phyloP scores from a whole-genome alignment of 148 eudicot species.

The Vaccinium macrocarpon region DNA sequence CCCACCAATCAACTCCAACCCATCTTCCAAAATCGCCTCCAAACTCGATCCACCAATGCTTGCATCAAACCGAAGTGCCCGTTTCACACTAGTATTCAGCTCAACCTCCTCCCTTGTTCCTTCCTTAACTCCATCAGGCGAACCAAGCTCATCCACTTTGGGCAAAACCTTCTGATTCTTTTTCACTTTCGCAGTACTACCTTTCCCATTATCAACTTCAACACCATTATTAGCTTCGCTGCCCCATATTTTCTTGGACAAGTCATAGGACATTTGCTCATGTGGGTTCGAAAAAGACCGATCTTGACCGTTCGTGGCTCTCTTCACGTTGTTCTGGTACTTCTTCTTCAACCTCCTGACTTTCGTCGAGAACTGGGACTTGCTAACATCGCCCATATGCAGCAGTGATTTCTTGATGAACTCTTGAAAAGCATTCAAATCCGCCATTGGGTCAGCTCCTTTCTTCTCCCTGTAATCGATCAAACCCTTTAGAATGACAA shows the following conservation, averaged over 20 bases:
- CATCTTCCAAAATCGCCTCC: constrained; percentile 21
- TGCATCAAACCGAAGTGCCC: neutral
- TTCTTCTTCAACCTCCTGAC: constrained; percentile 54
- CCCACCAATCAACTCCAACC: constrained; percentile 23
- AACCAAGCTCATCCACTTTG: neutral
- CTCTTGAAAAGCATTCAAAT: constrained; percentile 35
- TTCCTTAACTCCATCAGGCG: constrained; percentile 9
- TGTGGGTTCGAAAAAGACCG: constrained; percentile 43
- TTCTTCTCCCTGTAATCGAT: constrained; percentile 32
- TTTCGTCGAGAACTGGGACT: constrained; percentile 44
- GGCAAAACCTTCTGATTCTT: neutral
- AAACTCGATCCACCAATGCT: constrained; percentile 9
- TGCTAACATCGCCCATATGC: constrained; percentile 26
- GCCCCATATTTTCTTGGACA: constrained; percentile 55
- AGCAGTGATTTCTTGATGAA: constrained; percentile 41
- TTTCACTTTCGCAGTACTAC: constrained; percentile 15
- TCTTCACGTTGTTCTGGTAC: constrained; percentile 32
- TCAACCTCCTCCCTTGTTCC: constrained; percentile 12
- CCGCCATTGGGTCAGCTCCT: constrained; percentile 28
- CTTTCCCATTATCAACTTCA: constrained; percentile 6
- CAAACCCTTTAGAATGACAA: constrained; percentile 47
- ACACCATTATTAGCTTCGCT: neutral
- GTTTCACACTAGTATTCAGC: neutral
- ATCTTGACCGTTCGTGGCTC: constrained; percentile 26
- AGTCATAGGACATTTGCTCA: constrained; percentile 33